Conservation (phyloP, 192 early-diverging fungal species). For the Dispira parvispora region DNA sequence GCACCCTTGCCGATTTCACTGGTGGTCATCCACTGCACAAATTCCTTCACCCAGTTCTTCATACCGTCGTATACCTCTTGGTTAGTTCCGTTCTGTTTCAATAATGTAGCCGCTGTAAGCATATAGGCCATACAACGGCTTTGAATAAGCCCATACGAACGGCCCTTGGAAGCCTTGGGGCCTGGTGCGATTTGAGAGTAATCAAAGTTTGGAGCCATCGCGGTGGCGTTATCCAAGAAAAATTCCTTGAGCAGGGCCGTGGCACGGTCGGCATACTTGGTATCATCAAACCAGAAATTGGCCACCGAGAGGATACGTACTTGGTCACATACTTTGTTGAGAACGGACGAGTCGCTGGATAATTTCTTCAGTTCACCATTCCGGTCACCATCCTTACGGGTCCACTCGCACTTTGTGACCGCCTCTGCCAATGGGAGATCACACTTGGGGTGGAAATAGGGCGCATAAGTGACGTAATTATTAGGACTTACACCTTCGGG, state of each 20-base stretch:
- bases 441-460: background rate
- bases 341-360: background rate
- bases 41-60: background rate
- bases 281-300: background rate
- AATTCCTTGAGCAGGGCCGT: background rate
- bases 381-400: background rate
- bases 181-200: conserved; percentile 1
- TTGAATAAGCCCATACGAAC: background rate
- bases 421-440: background rate
- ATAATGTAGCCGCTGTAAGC: background rate
- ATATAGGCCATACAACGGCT: conserved; percentile 6
- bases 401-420: background rate
- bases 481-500: background rate
- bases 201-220: conserved; percentile 9
- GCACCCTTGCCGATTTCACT: background rate
- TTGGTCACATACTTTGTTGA: background rate
- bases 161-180: background rate
- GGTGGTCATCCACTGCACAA: background rate
- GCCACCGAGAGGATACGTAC: background rate
- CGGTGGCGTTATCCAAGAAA: background rate
- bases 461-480: background rate
- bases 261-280: background rate
- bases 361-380: background rate
- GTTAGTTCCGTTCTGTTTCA: background rate
- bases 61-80: background rate